These are phyloP conservation scores for Apium graveolens DNA, from an alignment of 129 eudicot genomes.

Conservation along the genomic window DNA sequence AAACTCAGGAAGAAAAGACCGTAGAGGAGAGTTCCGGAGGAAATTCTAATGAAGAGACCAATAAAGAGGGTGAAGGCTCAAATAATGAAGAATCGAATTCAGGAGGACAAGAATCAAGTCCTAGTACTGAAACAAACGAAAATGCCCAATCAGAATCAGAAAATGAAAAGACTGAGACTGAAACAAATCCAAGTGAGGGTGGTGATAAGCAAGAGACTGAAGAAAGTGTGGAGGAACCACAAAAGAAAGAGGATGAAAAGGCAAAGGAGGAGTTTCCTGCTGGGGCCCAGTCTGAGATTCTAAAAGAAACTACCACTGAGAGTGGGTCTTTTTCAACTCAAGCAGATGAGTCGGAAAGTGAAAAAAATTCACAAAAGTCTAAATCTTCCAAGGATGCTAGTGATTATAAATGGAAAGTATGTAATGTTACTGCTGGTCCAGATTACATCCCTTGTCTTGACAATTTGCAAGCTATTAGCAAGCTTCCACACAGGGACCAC, in stretches of 20 bases:
- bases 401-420: constrained; percentile 43
- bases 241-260: constrained; percentile 23
- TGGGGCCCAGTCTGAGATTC: constrained; percentile 47
- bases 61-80: constrained; percentile 15
- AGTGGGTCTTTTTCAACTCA: constrained; percentile 58
- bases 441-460: constrained; percentile 73
- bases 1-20: constrained; percentile 4
- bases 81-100: constrained; percentile 25
- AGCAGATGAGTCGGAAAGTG: constrained; percentile 52
- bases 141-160: constrained; percentile 25
- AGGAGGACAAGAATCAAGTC: constrained; percentile 22
- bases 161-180: constrained; percentile 14
- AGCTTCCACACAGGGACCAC: constrained; percentile 42
- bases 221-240: constrained; percentile 29
- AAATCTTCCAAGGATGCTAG: constrained; percentile 16
- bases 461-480: constrained; percentile 50
- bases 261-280: constrained; percentile 24
- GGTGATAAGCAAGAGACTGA: constrained; percentile 13
- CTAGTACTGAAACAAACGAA: constrained; percentile 16
- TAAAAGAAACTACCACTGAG: constrained; percentile 46
- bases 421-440: constrained; percentile 56
- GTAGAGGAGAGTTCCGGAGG: not conserved
- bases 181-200: constrained; percentile 19
- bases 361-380: constrained; percentile 36
- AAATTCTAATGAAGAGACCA: constrained; percentile 5